phyloP scores from a whole-genome alignment of 768 basidiomycete genomes.

The Boletus speciosus region DNA sequence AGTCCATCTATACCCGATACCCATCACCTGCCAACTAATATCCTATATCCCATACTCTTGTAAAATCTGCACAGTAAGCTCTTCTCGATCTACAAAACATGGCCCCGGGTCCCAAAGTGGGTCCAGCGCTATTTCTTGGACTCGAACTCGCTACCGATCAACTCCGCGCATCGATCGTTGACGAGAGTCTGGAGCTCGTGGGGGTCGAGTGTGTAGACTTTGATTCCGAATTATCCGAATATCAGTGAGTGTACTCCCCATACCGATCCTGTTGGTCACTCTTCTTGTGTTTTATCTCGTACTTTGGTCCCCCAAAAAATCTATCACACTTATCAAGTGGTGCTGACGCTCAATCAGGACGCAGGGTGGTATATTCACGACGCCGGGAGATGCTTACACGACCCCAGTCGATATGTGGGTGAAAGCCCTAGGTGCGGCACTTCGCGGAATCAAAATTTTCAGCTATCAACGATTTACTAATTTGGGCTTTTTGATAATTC shows the following conservation, averaged over 20 bases:
- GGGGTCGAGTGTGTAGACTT: conserved; percentile 83
- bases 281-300: not conserved
- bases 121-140: conserved; percentile 70
- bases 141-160: conserved; percentile 85
- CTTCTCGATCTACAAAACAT: conserved; percentile 17
- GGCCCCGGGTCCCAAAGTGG: conserved; percentile 38
- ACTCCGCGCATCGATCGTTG: conserved; percentile 77
- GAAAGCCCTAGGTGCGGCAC: conserved; percentile 64
- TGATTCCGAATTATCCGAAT: conserved; percentile 74
- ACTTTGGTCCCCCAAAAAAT: conserved; percentile 5
- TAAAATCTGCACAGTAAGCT: conserved; percentile 1
- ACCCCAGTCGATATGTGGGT: conserved; percentile 92
- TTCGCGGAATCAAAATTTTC: conserved; percentile 62
- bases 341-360: conserved; percentile 49
- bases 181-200: conserved; percentile 76
- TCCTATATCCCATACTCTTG: not conserved
- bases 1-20: conserved; percentile 30
- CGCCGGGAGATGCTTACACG: conserved; percentile 81
- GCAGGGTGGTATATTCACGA: conserved; percentile 82
- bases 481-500: conserved; percentile 31
- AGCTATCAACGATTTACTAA: conserved; percentile 34
- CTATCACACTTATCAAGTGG: conserved; percentile 7
- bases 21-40: conserved; percentile 21
- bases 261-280: not conserved
- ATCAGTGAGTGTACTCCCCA: conserved; percentile 56